A percentile compares a stretch with the other conserved stretches of the same genome.
Evolutionary conservation across 106 monocot species (phyloP).

Genomic region (Apostasia shenzhenica): DNA sequence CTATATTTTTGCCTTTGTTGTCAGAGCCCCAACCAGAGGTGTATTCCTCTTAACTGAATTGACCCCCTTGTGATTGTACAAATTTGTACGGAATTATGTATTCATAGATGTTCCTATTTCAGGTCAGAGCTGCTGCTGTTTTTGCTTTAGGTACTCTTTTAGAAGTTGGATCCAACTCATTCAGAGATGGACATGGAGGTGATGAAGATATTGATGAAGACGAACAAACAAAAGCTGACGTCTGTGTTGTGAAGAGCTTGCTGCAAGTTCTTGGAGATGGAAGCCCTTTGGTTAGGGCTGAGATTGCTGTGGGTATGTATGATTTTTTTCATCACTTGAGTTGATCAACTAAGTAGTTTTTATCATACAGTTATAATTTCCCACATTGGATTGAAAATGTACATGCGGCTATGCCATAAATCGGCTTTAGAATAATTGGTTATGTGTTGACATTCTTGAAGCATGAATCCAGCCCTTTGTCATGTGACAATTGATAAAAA

Average conservation of each 20-base stretch:
- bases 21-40: conserved; percentile 94
- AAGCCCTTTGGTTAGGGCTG: conserved; percentile 92
- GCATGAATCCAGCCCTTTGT: too few species aligned
- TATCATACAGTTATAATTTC: too few species aligned
- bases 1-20: conserved; percentile 47
- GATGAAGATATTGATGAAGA: conserved; percentile 86
- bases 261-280: conserved; percentile 77
- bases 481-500: too few species aligned
- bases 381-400: too few species aligned
- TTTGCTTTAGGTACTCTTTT: conserved; percentile 86
- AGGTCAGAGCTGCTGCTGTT: conserved; percentile 95
- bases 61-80: not conserved
- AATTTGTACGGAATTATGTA: not conserved
- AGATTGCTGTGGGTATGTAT: conserved; percentile 78
- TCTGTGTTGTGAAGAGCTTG: conserved; percentile 55
- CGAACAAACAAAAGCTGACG: conserved; percentile 76
- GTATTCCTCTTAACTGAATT: not conserved
- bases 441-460: too few species aligned
- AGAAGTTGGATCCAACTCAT: conserved; percentile 51
- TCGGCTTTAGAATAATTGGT: too few species aligned
- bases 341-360: too few species aligned
- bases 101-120: conserved; percentile 5
- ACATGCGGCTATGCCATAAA: too few species aligned
- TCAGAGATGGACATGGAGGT: conserved; percentile 39
- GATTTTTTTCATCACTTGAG: not conserved